These are phyloP conservation scores for Saccharomycopsis vini DNA, from an alignment of 805 yeast species.

Conservation along the genomic window DNA sequence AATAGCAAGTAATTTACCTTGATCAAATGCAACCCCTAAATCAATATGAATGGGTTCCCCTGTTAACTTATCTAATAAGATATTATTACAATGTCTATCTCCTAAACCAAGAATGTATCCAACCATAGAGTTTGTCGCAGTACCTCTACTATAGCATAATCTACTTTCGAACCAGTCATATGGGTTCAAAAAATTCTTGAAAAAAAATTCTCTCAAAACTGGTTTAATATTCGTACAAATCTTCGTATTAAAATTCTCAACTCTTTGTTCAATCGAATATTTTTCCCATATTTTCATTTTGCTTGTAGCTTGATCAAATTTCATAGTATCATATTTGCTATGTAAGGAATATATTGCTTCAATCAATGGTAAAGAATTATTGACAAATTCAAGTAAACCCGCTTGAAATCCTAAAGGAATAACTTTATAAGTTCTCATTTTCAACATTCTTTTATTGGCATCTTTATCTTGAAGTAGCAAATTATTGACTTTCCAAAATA, in stretches of 20 bases:
- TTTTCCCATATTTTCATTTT: slow-evolving; percentile 53
- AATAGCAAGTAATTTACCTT: slow-evolving; percentile 70
- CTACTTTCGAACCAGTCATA: slow-evolving; percentile 67
- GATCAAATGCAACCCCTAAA: slow-evolving; percentile 93
- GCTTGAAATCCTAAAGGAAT: slow-evolving; percentile 81
- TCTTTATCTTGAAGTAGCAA: slow-evolving; percentile 49
- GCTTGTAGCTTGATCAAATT: slow-evolving; percentile 49
- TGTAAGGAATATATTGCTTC: slow-evolving; percentile 66
- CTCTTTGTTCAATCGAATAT: slow-evolving; percentile 34
- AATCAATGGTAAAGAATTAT: slow-evolving; percentile 60
- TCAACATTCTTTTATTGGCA: slow-evolving; percentile 47
- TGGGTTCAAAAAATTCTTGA: slow-evolving; percentile 54
- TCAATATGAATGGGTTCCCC: slow-evolving; percentile 97
- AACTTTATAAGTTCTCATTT: slow-evolving; percentile 78
- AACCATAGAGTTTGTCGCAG: slow-evolving; percentile 77
- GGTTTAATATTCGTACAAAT: slow-evolving; percentile 52
- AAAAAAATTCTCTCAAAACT: slow-evolving; percentile 60
- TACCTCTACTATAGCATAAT: slow-evolving; percentile 59
- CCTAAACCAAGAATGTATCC: slow-evolving; percentile 90
- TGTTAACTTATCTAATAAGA: slow-evolving; percentile 64
- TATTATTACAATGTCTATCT: slow-evolving; percentile 89
- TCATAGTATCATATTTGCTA: slow-evolving; percentile 35
- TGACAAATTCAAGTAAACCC: slow-evolving; percentile 87
- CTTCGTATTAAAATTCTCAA: slow-evolving; percentile 34
- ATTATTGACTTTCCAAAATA: slow-evolving; percentile 74